Base-by-base conservation (phyloP, 2,329 filamentous ascomycete genomes). In the Tolypocladium sp. region DNA sequence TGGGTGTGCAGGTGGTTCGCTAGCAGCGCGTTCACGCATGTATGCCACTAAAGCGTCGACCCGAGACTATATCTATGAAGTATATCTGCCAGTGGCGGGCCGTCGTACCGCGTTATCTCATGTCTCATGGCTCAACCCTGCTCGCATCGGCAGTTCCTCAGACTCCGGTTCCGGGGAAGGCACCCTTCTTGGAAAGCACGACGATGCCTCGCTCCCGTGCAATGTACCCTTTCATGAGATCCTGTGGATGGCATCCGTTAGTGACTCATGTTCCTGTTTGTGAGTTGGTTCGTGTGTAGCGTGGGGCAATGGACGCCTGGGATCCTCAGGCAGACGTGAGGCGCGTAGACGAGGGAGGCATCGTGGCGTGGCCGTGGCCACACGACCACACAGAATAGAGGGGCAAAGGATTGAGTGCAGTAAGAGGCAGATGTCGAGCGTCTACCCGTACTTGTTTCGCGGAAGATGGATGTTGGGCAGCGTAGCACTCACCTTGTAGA, bases 181-280 rank as follows among this genome's bases (percentile, higher is more conserved):
- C 93, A 46, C 90, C 91, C 60, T 84, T 89, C 74, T 97, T 97
- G 73, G 91, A 97, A 59, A 99, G 77, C 25, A 99, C 94, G 35
- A 99, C 89, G 65, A 92, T 92, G 40, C 89, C 89, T 65, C 90
- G 86, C 66, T 96, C 92, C 58, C 93, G 88, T 38, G 93, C 88
- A 65, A 99, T 99, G 74, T 99, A 99, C 46, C 95, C 94, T 76
- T 97, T 99, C 90, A 99, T 96, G 30, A 94, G 80, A 60, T 89
- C 90, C 91, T 96, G 61, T 33, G 58, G 60, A 62, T 38, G n/a
- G 53, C 49, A 55, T 33, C 60, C 27, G 59, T 74, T 62, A 74
- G 71, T 72, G 67, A 74, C 61, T 73, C 68, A 71, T 65, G 59
- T 40, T 63, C 65, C n/a, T 5, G 10, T 35, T 15, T n/a, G 17